Evolutionary conservation across 352 stramenopile genomes (phyloP), one percentile per base, ranked within the genome.

Genomic region (Phytophthora fragariaefolia): DNA sequence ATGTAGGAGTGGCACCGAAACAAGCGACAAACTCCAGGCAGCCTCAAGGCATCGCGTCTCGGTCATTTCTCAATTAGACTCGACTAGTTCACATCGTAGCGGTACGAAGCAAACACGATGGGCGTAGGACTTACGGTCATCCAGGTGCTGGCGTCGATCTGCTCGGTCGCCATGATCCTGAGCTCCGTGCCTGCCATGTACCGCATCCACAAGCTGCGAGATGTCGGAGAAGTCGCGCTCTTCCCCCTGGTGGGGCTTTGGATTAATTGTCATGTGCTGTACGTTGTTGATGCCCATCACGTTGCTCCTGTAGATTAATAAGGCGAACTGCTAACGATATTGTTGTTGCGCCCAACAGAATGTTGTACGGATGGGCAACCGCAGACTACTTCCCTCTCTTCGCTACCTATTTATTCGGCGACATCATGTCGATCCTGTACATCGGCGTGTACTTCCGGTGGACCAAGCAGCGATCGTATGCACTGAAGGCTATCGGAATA

Each of bases 161-260:
- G 61, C 63, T 81, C 76, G 26, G 69, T 76, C 34, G 52, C 65
- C 32, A 77, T 73, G 66, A 76, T 72, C 58, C 48, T 82, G 22
- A 80, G 73, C 70, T 74, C 73, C 12, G 48, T 63, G 46, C 73
- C 70, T 22, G 71, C 64, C 9, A 78, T 82, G 32, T 69, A 76
- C 50, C 59, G 59, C n/a, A 80, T 83, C 64, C 61, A 78, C 66
- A 75, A 78, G 53, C 56, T 60, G 2, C 40, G 60, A 32, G 62
- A 70, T 20, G 79, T 68, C 7, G 71, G 71, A n/a, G 63, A 73
- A 6, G 67, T 79, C 6, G 66, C 71, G 34, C 52, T 82, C 40
- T 73, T 82, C 34, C 73, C 73, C 1, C 61, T 84, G 28, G 70
- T 84, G 13, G 66, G 70, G 28, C 66, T 84, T 22, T 77, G 72